Percentiles rank a stretch among this genome's conserved stretches.
These are phyloP conservation scores for Glycyrrhiza uralensis DNA, from an alignment of 306 rosid genomes.

Conservation along the genomic window DNA sequence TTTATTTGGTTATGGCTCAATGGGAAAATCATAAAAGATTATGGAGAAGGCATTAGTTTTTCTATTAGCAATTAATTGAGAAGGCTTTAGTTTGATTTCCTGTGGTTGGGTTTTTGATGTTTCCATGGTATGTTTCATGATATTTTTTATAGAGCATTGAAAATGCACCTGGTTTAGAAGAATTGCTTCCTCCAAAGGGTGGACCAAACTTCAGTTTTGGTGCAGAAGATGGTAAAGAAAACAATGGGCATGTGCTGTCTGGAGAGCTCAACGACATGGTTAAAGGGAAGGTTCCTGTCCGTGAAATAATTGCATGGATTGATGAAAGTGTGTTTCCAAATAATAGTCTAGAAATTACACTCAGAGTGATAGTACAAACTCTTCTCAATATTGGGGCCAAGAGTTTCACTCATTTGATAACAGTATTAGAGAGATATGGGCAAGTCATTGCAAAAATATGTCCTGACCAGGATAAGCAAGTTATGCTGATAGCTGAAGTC, in stretches of 20 bases:
- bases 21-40: not conserved
- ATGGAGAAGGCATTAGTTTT: not conserved
- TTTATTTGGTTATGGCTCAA: not conserved
- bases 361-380: constrained; percentile 79
- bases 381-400: constrained; percentile 93
- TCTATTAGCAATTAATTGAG: not conserved
- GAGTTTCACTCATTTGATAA: constrained; percentile 96
- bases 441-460: constrained; percentile 82
- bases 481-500: constrained; percentile 82
- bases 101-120: not conserved
- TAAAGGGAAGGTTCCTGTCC: constrained; percentile 74
- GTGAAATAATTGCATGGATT: constrained; percentile 86
- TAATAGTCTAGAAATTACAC: constrained; percentile 77
- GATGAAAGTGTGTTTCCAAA: constrained; percentile 71
- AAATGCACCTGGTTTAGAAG: constrained; percentile 96
- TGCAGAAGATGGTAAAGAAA: constrained; percentile 58
- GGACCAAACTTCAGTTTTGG: constrained; percentile 66
- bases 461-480: constrained; percentile 83
- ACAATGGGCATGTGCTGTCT: constrained; percentile 60
- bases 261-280: constrained; percentile 78
- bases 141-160: constrained; percentile 69
- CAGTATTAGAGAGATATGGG: constrained; percentile 93
- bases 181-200: constrained; percentile 90
- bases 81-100: constrained; percentile 3
- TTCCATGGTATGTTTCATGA: constrained; percentile 13